Evolutionary conservation across 805 yeast species (phyloP).

Genomic region (Suhomyces canberraensis): DNA sequence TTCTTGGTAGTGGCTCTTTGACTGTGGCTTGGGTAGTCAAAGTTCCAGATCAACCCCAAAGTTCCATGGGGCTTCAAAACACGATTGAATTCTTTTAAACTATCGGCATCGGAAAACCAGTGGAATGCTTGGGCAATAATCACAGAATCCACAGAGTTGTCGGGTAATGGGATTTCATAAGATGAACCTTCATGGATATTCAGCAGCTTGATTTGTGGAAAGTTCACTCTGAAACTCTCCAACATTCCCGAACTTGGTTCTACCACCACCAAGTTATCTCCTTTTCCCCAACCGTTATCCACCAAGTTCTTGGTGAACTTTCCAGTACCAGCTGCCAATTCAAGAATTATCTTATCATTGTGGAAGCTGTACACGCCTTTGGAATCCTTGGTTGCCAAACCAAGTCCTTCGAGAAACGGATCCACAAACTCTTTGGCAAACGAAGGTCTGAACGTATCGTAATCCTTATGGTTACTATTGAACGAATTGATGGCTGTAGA

Average conservation of each 20-base stretch:
- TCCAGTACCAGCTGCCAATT: constrained; percentile 64
- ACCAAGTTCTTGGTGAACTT: constrained; percentile 51
- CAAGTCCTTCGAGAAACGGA: constrained; percentile 38
- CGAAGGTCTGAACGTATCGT: constrained; percentile 52
- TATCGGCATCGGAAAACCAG: constrained; percentile 55
- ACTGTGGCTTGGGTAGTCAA: constrained; percentile 32
- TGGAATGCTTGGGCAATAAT: constrained; percentile 63
- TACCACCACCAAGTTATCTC: constrained; percentile 38
- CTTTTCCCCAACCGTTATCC: constrained; percentile 30
- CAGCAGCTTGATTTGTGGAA: constrained; percentile 37
- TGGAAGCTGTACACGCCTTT: constrained; percentile 9
- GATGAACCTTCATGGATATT: constrained; percentile 37
- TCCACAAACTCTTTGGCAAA: constrained; percentile 43
- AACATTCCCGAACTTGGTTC: constrained; percentile 63
- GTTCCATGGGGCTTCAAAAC: constrained; percentile 47
- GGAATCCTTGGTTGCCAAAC: constrained; percentile 17
- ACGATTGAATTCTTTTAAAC: constrained; percentile 49
- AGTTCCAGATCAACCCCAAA: constrained; percentile 60
- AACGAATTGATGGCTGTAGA: constrained; percentile 46
- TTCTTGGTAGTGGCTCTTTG: constrained; percentile 2
- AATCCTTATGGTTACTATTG: constrained; percentile 48
- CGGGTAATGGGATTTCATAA: constrained; percentile 45
- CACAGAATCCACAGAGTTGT: constrained; percentile 45
- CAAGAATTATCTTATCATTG: constrained; percentile 34
- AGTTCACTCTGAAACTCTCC: constrained; percentile 40